Evolutionary conservation across 805 yeast genomes (phyloP).

Genomic region (Cyberlindnera xishuangbannaensis): DNA sequence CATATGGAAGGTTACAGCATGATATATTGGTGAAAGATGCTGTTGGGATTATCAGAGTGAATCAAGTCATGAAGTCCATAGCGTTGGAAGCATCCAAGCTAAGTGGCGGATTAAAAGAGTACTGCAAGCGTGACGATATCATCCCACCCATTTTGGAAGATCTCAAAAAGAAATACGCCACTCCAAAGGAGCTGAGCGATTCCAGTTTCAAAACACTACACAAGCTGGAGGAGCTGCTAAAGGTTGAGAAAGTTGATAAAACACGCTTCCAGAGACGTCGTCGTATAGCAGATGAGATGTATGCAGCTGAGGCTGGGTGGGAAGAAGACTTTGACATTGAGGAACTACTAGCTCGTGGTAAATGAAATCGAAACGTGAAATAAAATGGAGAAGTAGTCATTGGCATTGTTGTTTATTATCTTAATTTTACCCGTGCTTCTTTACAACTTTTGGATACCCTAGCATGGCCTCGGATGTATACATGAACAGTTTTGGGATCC

Average conservation of each 20-base stretch:
- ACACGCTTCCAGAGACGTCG: too few species aligned
- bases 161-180: slow-evolving; percentile 15
- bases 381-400: too few species aligned
- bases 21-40: slow-evolving; percentile 24
- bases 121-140: slow-evolving; percentile 13
- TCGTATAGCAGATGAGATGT: slow-evolving; percentile 2
- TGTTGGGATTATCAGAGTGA: slow-evolving; percentile 22
- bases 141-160: slow-evolving; percentile 26
- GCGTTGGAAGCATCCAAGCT: slow-evolving; percentile 9
- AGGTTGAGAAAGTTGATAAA: slow-evolving; percentile 21
- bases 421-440: too few species aligned
- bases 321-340: slow-evolving; percentile 11
- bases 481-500: slow-evolving; percentile 5
- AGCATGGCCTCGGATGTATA: slow-evolving; percentile 3
- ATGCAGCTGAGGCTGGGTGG: slow-evolving; percentile 1
- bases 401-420: too few species aligned
- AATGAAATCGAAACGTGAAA: too few species aligned
- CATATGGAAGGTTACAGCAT: slow-evolving; percentile 3
- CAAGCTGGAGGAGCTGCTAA: slow-evolving; percentile 13
- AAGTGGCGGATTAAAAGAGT: slow-evolving; percentile 9
- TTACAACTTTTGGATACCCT: neutral
- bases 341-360: slow-evolving; percentile 2
- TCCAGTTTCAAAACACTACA: slow-evolving; percentile 13
- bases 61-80: slow-evolving; percentile 14
- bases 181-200: slow-evolving; percentile 9